These are phyloP conservation scores for Boletus fagicola DNA, from an alignment of 768 basidiomycete genomes.

Conservation along the genomic window DNA sequence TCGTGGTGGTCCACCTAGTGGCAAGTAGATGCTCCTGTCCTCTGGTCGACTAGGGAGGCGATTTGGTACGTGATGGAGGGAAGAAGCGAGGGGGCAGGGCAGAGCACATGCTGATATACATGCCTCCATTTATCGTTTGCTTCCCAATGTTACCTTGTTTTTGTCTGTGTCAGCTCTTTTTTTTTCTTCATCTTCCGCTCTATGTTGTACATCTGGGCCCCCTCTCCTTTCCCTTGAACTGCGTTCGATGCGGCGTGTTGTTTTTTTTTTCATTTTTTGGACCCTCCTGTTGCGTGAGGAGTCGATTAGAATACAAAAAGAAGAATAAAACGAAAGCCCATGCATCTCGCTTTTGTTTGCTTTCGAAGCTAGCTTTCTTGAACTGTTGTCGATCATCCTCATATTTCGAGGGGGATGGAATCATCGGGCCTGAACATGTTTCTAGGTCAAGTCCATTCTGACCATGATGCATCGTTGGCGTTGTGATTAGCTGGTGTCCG, in stretches of 20 bases:
- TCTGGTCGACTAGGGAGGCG: slow-evolving; percentile 1
- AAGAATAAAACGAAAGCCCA: neutral
- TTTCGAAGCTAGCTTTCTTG: neutral
- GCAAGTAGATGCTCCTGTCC: slow-evolving; percentile 19
- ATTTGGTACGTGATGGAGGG: slow-evolving; percentile 3
- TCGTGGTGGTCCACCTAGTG: slow-evolving; percentile 34
- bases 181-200: slow-evolving; percentile 1
- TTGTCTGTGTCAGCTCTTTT: slow-evolving; percentile 4
- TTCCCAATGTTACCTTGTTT: slow-evolving; percentile 19
- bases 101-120: slow-evolving; percentile 12
- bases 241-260: slow-evolving; percentile 11
- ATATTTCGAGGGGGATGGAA: too few relatives aligned
- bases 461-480: too few relatives aligned
- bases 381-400: neutral
- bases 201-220: slow-evolving; percentile 16
- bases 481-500: neutral
- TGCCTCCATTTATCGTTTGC: slow-evolving; percentile 9
- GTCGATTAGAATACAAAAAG: slow-evolving; percentile 17
- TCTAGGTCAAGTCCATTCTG: too few relatives aligned
- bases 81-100: neutral
- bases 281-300: slow-evolving; percentile 27
- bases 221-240: slow-evolving; percentile 11
- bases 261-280: slow-evolving; percentile 12
- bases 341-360: neutral
- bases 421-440: too few relatives aligned